phyloP scores from a whole-genome alignment of 176 grass and related monocot genomes.

The Cocos nucifera region DNA sequence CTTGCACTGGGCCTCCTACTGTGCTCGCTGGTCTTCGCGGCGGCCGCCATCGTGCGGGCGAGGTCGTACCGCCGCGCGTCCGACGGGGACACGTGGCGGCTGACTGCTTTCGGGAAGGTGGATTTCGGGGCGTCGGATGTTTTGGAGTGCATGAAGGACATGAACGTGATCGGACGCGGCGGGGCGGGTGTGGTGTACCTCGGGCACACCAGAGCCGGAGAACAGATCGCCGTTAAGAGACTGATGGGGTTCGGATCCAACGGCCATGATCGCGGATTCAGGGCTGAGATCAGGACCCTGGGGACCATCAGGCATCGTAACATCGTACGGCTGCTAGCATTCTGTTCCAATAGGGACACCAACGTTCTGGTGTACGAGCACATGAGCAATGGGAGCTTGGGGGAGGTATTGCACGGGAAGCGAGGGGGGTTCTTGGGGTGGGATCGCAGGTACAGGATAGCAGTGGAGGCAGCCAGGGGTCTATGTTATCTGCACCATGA shows the following conservation, averaged over 20 bases:
- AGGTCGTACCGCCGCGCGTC: conserved; percentile 25
- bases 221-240: conserved; percentile 77
- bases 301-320: conserved; percentile 86
- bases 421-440: conserved; percentile 49
- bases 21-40: conserved; percentile 70
- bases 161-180: conserved; percentile 81
- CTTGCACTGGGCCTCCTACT: conserved; percentile 61
- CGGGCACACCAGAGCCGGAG: conserved; percentile 31
- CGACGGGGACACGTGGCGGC: conserved; percentile 34
- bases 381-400: conserved; percentile 78
- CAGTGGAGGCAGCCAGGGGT: conserved; percentile 72
- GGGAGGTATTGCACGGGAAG: conserved; percentile 67
- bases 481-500: conserved; percentile 97
- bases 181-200: conserved; percentile 77
- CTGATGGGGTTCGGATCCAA: conserved; percentile 22
- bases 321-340: conserved; percentile 81
- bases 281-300: conserved; percentile 72
- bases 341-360: conserved; percentile 35
- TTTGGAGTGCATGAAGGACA: conserved; percentile 92
- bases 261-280: conserved; percentile 65
- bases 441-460: conserved; percentile 63
- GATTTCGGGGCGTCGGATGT: conserved; percentile 77
- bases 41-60: conserved; percentile 46
- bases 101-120: conserved; percentile 83
- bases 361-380: conserved; percentile 96